Base-by-base conservation (phyloP, 768 basidiomycete genomes). In the Leccinellum luteum region DNA sequence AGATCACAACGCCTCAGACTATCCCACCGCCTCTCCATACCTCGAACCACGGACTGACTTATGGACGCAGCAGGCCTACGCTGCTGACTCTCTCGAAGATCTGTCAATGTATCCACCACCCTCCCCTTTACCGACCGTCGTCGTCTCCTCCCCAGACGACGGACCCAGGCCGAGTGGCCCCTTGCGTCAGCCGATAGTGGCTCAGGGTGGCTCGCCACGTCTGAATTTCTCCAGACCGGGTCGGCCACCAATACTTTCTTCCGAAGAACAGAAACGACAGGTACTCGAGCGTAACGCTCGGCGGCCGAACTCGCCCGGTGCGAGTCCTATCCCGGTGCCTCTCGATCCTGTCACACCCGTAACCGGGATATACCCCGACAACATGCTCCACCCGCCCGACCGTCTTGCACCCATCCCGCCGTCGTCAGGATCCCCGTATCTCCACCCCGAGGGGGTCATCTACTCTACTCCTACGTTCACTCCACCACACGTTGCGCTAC, bases 141-240 rank as follows among this genome's bases (percentile, higher is more conserved):
- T 87, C 52, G 74, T 87, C 35, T 85, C 85, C 13, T 78, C 76
- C 3, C 78, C 78, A 7, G 64, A 63, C 19, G 30, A 15, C 19
- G 48, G 65, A 58, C 10, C n/a, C 4, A 41, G 59, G 66, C 7
- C 74, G 71, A 41, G 34, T 10, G 54, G 54, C 17, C 52, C 66
- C 10, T 62, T 70, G 55, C 77, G 80, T 21, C 73, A 75, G 48
- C 80, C 81, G 7, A 76, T 83, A 34, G 70, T 77, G 43, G 31
- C 63, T 15, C 57, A 59, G 47, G 69, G 67, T 48, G 53, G 60
- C 32, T 55, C 63, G 17, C 74, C 77, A 6, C 75, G 75, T 14
- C 68, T 79, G 30, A 89, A 88, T 66, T 89, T 85, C 64, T 89
- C 89, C 23, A 76, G 86, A 50, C 86, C 87, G 48, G 78, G 81